Conservation (phyloP, 805 yeast genomes). For the Sugiyamaella americana region DNA sequence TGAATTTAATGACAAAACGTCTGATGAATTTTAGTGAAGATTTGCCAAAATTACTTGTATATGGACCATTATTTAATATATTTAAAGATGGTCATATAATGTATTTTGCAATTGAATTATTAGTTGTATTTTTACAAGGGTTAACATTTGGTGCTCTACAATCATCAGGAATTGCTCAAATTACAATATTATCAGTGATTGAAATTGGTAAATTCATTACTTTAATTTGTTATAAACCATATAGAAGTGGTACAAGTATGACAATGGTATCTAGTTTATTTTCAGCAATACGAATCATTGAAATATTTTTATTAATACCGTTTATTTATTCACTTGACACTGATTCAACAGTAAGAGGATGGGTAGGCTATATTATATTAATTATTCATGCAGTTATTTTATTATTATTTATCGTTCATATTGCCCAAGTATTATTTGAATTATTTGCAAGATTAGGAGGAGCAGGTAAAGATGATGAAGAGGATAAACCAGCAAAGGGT, state of each 20-base stretch:
- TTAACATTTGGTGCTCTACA: slow-evolving; percentile 31
- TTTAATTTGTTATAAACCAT: slow-evolving; percentile 23
- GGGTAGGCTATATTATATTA: slow-evolving; percentile 31
- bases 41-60: slow-evolving; percentile 22
- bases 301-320: slow-evolving; percentile 24
- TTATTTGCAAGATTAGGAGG: slow-evolving; percentile 17
- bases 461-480: slow-evolving; percentile 10
- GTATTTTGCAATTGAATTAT: slow-evolving; percentile 19
- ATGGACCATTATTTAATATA: slow-evolving; percentile 31
- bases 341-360: slow-evolving; percentile 20
- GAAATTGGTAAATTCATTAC: slow-evolving; percentile 24
- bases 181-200: slow-evolving; percentile 26
- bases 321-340: slow-evolving; percentile 24
- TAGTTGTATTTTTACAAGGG: slow-evolving; percentile 26
- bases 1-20: slow-evolving; percentile 14
- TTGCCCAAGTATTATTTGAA: slow-evolving; percentile 26
- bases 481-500: background rate
- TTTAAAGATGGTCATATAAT: slow-evolving; percentile 21
- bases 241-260: slow-evolving; percentile 25
- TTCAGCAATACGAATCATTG: slow-evolving; percentile 20
- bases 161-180: slow-evolving; percentile 32
- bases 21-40: slow-evolving; percentile 24
- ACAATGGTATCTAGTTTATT: slow-evolving; percentile 18
- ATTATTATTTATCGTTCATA: slow-evolving; percentile 26
- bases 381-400: slow-evolving; percentile 28